A percentile compares a stretch with the other conserved stretches of the same genome.
phyloP scores from a whole-genome alignment of 2,329 filamentous ascomycete species.

The Knufia fluminis region DNA sequence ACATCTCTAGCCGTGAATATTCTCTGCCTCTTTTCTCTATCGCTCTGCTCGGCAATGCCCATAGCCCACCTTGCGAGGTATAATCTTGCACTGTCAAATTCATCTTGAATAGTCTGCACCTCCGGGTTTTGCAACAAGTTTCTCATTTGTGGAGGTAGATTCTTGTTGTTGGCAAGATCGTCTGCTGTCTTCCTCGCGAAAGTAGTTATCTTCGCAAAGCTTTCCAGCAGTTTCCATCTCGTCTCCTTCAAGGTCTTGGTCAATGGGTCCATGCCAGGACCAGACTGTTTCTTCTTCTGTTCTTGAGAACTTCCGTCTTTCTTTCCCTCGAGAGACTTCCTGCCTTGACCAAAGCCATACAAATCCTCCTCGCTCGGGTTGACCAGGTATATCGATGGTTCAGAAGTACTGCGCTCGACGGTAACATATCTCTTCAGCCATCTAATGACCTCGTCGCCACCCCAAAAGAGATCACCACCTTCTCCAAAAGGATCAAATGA shows the following conservation, averaged over 20 bases:
- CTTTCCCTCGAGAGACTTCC: constrained; percentile 41
- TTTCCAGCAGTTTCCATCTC: constrained; percentile 92
- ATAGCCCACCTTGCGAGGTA: constrained; percentile 97
- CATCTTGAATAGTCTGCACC: constrained; percentile 88
- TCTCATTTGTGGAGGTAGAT: constrained; percentile 77
- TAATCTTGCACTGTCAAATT: constrained; percentile 90
- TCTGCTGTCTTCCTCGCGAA: constrained; percentile 89
- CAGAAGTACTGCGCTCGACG: constrained; percentile 74
- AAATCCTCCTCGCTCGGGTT: constrained; percentile 81
- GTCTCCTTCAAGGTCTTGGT: constrained; percentile 91
- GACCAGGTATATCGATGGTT: constrained; percentile 83
- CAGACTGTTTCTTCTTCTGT: constrained; percentile 40
- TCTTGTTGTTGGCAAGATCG: constrained; percentile 83
- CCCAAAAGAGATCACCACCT: constrained; percentile 87
- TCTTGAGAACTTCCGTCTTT: constrained; percentile 36
- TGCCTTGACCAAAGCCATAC: constrained; percentile 58
- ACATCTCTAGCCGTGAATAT: constrained; percentile 93
- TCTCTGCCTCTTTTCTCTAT: constrained; percentile 71
- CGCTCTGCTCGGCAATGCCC: constrained; percentile 95
- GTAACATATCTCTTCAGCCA: constrained; percentile 80
- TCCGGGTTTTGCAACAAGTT: constrained; percentile 82
- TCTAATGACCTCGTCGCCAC: constrained; percentile 84
- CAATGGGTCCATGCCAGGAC: constrained; percentile 67
- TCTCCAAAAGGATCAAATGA: constrained; percentile 86
- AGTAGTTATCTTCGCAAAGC: constrained; percentile 93